Evolutionary conservation across 169 alveolate species (phyloP).

Genomic region (Plasmodium knowlesi): DNA sequence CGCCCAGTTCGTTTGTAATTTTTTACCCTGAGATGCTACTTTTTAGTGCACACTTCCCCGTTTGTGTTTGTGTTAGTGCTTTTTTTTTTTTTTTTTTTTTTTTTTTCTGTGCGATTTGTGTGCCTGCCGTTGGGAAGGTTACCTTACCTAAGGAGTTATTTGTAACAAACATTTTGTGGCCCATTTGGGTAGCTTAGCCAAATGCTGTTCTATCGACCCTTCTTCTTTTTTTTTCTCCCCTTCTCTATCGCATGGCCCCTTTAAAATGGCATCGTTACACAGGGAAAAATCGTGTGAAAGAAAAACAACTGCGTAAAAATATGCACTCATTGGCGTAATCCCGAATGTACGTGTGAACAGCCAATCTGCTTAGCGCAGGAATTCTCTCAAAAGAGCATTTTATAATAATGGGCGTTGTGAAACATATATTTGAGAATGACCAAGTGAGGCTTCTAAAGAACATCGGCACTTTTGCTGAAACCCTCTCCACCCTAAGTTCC

Average conservation of each 20-base stretch:
- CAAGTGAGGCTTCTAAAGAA: constrained; percentile 25
- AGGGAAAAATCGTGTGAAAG: not conserved
- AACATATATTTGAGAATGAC: constrained; percentile 22
- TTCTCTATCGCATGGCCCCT: not conserved
- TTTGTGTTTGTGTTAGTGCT: not conserved
- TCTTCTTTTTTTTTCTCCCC: not conserved
- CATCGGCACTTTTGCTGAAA: constrained; percentile 10
- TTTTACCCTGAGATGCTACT: not conserved
- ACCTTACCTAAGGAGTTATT: not conserved
- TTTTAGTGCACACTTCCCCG: not conserved
- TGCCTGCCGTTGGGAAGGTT: not conserved
- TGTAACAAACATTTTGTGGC: not conserved
- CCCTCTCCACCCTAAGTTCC: constrained; percentile 5
- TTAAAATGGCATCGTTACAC: not conserved
- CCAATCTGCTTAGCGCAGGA: not conserved
- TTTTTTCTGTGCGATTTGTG: not conserved
- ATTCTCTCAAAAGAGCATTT: not conserved
- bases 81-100: not conserved
- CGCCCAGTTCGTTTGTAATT: not conserved
- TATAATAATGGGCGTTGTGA: constrained; percentile 67
- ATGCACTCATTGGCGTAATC: not conserved
- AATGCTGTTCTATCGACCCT: not conserved
- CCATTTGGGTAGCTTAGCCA: not conserved
- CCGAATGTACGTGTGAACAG: not conserved
- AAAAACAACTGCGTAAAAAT: not conserved